Conservation (phyloP, 495 filamentous ascomycete species). For the Melanomma pulvis-pyrius region DNA sequence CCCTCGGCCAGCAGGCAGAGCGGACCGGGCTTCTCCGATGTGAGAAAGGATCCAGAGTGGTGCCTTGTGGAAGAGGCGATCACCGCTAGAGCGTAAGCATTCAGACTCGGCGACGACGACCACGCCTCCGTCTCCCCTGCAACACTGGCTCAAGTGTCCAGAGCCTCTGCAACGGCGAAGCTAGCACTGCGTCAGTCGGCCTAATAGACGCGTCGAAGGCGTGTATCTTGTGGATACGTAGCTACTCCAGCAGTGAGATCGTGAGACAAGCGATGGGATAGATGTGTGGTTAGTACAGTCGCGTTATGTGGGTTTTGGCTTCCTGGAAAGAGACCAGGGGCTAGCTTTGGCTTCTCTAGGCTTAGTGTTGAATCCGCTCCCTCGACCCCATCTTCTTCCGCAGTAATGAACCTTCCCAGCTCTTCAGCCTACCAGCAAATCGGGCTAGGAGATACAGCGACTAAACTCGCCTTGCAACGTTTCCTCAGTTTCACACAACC, state of each 20-base stretch:
- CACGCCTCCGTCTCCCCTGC: background rate
- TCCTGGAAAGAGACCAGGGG: too few species aligned
- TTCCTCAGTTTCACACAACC: background rate
- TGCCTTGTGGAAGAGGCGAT: background rate
- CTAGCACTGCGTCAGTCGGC: background rate
- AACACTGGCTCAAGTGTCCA: background rate
- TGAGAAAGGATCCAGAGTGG: background rate
- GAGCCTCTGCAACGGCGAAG: background rate
- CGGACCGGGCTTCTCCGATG: conserved; percentile 12
- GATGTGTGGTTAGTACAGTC: background rate
- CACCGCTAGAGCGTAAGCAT: background rate
- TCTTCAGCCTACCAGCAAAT: too few species aligned
- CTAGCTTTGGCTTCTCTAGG: too few species aligned
- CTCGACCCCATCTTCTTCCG: too few species aligned
- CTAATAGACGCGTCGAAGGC: background rate
- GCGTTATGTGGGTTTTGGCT: too few species aligned
- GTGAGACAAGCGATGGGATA: background rate
- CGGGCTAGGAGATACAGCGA: too few species aligned
- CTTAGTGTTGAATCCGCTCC: too few species aligned
- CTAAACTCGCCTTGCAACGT: too few species aligned
- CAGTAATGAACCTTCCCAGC: too few species aligned
- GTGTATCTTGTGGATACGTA: background rate
- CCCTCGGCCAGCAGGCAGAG: background rate
- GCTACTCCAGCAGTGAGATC: background rate
- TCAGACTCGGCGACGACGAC: background rate